Conservation (phyloP, 345 rosid species). For the Murraya koenigii region DNA sequence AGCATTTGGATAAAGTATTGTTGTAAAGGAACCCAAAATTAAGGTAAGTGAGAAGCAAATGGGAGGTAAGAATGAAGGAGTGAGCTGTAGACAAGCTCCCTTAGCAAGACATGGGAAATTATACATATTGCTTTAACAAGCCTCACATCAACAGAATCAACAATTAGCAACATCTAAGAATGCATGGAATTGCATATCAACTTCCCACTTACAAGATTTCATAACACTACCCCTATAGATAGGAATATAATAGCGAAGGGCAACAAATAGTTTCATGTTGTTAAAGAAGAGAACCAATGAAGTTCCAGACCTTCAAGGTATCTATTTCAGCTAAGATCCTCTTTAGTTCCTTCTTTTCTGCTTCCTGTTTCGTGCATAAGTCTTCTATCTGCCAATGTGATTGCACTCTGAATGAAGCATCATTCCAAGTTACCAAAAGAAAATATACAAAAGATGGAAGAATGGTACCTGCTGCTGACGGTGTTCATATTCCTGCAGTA, state of each 20-base stretch:
- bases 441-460: constrained; percentile 5
- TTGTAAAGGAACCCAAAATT: not conserved
- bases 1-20: not conserved
- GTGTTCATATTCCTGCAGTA: constrained; percentile 76
- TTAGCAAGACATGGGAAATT: not conserved
- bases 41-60: too few species aligned
- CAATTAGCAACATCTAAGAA: not conserved
- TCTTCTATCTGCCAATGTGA: constrained; percentile 47
- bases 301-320: constrained; percentile 53
- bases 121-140: not conserved
- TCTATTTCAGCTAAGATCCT: constrained; percentile 65
- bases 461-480: constrained; percentile 59
- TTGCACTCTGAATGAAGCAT: constrained; percentile 15
- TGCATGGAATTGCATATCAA: not conserved
- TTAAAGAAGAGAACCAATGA: constrained; percentile 4
- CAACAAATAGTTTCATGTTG: not conserved
- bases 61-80: not conserved
- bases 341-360: constrained; percentile 51
- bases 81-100: not conserved
- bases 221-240: not conserved
- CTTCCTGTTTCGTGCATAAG: constrained; percentile 54
- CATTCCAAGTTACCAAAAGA: not conserved
- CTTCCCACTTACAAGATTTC: not conserved
- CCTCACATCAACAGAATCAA: not conserved
- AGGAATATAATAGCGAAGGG: not conserved